Evolutionary conservation across 805 yeast species (phyloP).

Genomic region (Cyberlindnera japonica): DNA sequence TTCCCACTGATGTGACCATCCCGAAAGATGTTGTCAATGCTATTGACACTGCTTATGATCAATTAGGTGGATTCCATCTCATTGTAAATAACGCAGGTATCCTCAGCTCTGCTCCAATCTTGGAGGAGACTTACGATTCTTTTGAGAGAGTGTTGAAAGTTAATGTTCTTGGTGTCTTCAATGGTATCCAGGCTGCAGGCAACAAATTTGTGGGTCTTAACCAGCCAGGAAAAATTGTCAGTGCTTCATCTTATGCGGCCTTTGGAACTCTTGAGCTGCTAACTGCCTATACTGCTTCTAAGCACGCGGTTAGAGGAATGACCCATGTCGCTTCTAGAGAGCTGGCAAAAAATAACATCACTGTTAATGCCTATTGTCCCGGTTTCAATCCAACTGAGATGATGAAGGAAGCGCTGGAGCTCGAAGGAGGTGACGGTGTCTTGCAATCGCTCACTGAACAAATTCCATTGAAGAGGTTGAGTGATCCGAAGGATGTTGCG

Average conservation of each 20-base stretch:
- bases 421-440: slow-evolving; percentile 23
- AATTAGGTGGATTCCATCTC: slow-evolving; percentile 33
- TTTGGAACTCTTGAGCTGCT: slow-evolving; percentile 29
- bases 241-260: slow-evolving; percentile 35
- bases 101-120: slow-evolving; percentile 26
- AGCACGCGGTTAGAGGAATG: slow-evolving; percentile 35
- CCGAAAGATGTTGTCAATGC: slow-evolving; percentile 26
- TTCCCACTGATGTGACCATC: slow-evolving; percentile 27
- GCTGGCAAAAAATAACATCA: slow-evolving; percentile 32
- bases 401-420: slow-evolving; percentile 32
- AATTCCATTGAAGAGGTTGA: slow-evolving; percentile 31
- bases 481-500: slow-evolving; percentile 36
- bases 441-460: slow-evolving; percentile 25
- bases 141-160: slow-evolving; percentile 23
- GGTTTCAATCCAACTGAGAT: slow-evolving; percentile 37
- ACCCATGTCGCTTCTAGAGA: slow-evolving; percentile 38
- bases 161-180: slow-evolving; percentile 32
- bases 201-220: slow-evolving; percentile 25
- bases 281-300: slow-evolving; percentile 32
- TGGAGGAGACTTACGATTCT: slow-evolving; percentile 30
- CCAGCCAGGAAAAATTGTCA: slow-evolving; percentile 37
- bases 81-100: slow-evolving; percentile 38
- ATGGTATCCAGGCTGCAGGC: slow-evolving; percentile 34
- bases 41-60: slow-evolving; percentile 28
- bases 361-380: slow-evolving; percentile 38